These are phyloP conservation scores for Wickerhamomyces bisporus DNA, from an alignment of 805 yeast species.

Conservation along the genomic window DNA sequence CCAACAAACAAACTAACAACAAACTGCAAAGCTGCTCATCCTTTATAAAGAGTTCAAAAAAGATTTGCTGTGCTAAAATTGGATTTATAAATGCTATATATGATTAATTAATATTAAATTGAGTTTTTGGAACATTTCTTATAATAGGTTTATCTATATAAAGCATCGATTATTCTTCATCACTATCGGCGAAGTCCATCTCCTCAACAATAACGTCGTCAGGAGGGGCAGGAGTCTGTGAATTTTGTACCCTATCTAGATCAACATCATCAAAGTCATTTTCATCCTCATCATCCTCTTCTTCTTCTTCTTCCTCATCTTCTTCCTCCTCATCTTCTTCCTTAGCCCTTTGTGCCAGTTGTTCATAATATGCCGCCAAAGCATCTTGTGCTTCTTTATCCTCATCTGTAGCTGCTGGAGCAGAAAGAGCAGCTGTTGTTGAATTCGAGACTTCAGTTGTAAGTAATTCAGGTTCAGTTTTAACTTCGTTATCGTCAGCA, in stretches of 20 bases:
- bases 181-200: constrained; percentile 29
- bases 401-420: constrained; percentile 15
- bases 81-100: too few relatives aligned
- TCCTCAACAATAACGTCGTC: constrained; percentile 14
- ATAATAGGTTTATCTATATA: too few relatives aligned
- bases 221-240: constrained; percentile 40
- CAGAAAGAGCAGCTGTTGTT: constrained; percentile 6
- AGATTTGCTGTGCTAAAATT: too few relatives aligned
- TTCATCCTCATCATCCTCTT: constrained; percentile 44
- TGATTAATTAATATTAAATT: too few relatives aligned
- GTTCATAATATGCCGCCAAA: constrained; percentile 22
- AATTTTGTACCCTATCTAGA: constrained; percentile 74
- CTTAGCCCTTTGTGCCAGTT: constrained; percentile 23
- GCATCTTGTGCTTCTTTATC: constrained; percentile 22
- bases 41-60: too few relatives aligned
- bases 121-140: too few relatives aligned
- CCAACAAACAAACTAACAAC: constrained; percentile 35
- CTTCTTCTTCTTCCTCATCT: constrained; percentile 26
- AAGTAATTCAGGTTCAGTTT: constrained; percentile 9
- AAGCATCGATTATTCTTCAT: constrained; percentile 22
- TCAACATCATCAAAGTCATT: constrained; percentile 62
- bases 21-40: too few relatives aligned
- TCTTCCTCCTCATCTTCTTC: constrained; percentile 22
- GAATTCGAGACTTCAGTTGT: constrained; percentile 13
- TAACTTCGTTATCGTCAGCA: constrained; percentile 5